Percentiles rank a stretch among this genome's conserved stretches.
phyloP scores from a whole-genome alignment of 345 rosid genomes.

The Melastoma malabathricum region DNA sequence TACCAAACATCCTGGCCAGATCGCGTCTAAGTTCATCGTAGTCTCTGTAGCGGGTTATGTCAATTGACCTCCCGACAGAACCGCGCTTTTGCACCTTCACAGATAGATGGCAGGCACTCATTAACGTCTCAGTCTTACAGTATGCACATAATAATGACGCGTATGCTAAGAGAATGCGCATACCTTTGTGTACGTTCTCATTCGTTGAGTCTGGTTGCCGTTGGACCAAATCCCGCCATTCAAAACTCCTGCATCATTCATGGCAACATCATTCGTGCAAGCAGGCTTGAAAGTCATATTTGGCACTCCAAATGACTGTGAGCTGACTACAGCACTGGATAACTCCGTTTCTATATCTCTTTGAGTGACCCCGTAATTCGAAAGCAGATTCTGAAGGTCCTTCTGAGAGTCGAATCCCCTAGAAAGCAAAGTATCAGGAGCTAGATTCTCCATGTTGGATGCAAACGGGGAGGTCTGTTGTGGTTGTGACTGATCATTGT shows the following conservation, averaged over 20 bases:
- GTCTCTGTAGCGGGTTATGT: conserved; percentile 65
- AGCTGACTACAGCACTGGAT: conserved; percentile 69
- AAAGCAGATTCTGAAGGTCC: conserved; percentile 87
- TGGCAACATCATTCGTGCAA: conserved; percentile 63
- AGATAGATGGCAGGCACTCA: conserved; percentile 31
- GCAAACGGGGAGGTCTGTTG: conserved; percentile 51
- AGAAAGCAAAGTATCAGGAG: conserved; percentile 66
- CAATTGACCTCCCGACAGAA: conserved; percentile 91
- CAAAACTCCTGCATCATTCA: conserved; percentile 64
- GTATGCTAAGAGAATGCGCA: conserved; percentile 16
- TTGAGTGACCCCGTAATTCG: conserved; percentile 60
- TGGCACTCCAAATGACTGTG: conserved; percentile 88
- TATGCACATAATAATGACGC: conserved; percentile 89
- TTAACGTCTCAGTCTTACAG: conserved; percentile 45
- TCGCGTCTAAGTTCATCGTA: conserved; percentile 82
- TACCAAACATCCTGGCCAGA: conserved; percentile 89
- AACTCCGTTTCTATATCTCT: conserved; percentile 85
- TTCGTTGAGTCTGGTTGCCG: conserved; percentile 53
- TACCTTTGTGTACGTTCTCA: conserved; percentile 97
- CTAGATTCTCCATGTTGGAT: conserved; percentile 46
- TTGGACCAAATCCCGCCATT: conserved; percentile 64
- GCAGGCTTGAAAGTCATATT: conserved; percentile 60
- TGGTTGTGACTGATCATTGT: conserved; percentile 67
- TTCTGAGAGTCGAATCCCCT: conserved; percentile 86
- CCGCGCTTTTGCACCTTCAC: conserved; percentile 96